Conservation (phyloP, 176 grass and related monocot species). For the Aegilops umbellulata region DNA sequence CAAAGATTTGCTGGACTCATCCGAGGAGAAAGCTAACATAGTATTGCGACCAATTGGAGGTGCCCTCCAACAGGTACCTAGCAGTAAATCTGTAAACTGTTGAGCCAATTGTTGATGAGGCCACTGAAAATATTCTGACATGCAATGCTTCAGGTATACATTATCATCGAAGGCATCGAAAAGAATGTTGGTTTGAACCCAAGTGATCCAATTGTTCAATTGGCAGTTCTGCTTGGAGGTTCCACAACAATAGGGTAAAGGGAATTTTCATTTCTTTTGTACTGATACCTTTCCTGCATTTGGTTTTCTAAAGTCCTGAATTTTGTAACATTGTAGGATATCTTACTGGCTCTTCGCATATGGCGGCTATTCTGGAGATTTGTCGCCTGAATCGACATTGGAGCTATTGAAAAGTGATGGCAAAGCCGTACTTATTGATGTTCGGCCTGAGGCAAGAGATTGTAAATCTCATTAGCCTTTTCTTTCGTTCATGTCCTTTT, state of each 20-base stretch:
- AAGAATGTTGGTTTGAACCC: conserved; percentile 90
- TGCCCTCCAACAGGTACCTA: conserved; percentile 79
- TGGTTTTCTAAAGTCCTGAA: conserved; percentile 15
- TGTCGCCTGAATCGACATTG: conserved; percentile 74
- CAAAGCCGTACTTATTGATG: conserved; percentile 92
- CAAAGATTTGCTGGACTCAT: conserved; percentile 59
- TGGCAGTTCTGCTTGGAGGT: conserved; percentile 65
- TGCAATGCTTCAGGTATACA: conserved; percentile 51
- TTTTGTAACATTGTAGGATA: conserved; percentile 41
- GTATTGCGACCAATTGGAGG: conserved; percentile 57
- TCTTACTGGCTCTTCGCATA: conserved; percentile 77
- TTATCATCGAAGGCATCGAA: conserved; percentile 69
- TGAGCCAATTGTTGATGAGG: neutral
- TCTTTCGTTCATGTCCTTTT: conserved; percentile 42
- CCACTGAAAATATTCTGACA: neutral
- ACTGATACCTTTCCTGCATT: neutral
- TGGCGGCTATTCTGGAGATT: conserved; percentile 80
- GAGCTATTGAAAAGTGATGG: conserved; percentile 68
- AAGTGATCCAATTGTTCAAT: conserved; percentile 78
- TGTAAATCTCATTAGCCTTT: conserved; percentile 92
- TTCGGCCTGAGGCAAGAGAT: conserved; percentile 99
- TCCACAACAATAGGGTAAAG: conserved; percentile 74
- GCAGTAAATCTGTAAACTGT: neutral
- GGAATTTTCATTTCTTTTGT: conserved; percentile 9
- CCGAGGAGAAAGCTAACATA: conserved; percentile 75